Base-by-base conservation (phyloP, 202 grass and related monocot genomes). In the Musa balbisiana region DNA sequence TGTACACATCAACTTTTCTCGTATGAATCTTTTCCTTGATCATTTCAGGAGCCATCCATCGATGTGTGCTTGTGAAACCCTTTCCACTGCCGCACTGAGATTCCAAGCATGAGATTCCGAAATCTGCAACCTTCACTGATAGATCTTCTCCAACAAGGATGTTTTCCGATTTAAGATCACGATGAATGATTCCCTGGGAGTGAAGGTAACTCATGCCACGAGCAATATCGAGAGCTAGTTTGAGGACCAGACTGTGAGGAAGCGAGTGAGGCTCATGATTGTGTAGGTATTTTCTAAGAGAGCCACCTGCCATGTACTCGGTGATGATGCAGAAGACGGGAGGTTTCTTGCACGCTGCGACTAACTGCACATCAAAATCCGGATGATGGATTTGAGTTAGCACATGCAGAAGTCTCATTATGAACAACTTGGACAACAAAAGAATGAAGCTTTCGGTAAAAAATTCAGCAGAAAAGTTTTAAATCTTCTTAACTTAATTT, bases 11-110 rank as follows among this genome's bases (percentile, higher is more conserved):
- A 26, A 98, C 89, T 77, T 98, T 98, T 73, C 91, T 85, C 16
- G 90, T 98, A 84, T 98, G 95, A 66, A 53, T 84, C 74, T 98
- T 94, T 82, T 93, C 95, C 79, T 90, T 94, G 67, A 98, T 94
- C 88, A 98, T 92, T 79, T 98, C 95, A 1, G 95, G 95, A 71
- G 95, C 91, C 95, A 98, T 98, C 95, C 95, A 98, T 26, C 95
- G 83, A 67, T 94, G 92, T 9, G 95, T 98, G 25, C 95, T 90
- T 4, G 95, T 93, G 84, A 98, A 98, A 13, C 95, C 95, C 78
- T 94, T 98, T 14, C 82, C 81, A 9, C 83, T 92, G 64, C 91
- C 85, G 20, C 95, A 94, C 81, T 98, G 91, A 0, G 85, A 94
- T 82, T 98, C 95, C 68, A 98, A 74, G 67, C 95, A 98, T 51